phyloP scores from a whole-genome alignment of 768 basidiomycete genomes.

The Psilocybe subaeruginosa region DNA sequence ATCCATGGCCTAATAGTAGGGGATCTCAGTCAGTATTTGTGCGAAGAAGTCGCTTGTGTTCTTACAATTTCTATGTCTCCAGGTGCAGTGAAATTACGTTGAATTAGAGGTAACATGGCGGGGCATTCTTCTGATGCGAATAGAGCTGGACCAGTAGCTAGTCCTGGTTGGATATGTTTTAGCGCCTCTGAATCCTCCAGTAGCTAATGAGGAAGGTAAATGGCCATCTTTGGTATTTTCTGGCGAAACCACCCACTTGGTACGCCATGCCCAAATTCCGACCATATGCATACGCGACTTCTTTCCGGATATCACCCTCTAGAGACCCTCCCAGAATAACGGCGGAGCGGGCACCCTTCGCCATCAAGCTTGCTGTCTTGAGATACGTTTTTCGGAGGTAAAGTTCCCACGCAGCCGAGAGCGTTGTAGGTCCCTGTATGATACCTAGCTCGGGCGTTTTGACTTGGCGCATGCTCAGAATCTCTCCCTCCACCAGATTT shows the following conservation, averaged over 20 bases:
- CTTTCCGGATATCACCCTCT: slow-evolving; percentile 83
- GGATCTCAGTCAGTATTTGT: neutral
- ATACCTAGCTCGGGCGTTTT: slow-evolving; percentile 41
- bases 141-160: slow-evolving; percentile 79
- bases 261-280: slow-evolving; percentile 87
- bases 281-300: slow-evolving; percentile 90
- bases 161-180: slow-evolving; percentile 41
- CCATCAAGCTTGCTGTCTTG: slow-evolving; percentile 90
- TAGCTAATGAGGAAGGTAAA: slow-evolving; percentile 50
- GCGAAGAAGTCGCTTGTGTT: neutral
- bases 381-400: slow-evolving; percentile 76
- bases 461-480: slow-evolving; percentile 72
- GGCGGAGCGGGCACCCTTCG: slow-evolving; percentile 82
- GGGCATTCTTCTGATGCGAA: slow-evolving; percentile 88
- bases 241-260: slow-evolving; percentile 33
- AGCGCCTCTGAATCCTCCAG: slow-evolving; percentile 85
- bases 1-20: slow-evolving; percentile 57
- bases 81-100: slow-evolving; percentile 71
- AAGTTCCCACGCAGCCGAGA: slow-evolving; percentile 62
- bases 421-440: slow-evolving; percentile 30
- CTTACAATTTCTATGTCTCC: slow-evolving; percentile 84
- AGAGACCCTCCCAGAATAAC: slow-evolving; percentile 85
- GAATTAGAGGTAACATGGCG: slow-evolving; percentile 75
- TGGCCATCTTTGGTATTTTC: neutral
- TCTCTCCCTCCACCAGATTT: slow-evolving; percentile 96